Conservation (phyloP, 495 filamentous ascomycete genomes). For the Articulospora tetracladia region DNA sequence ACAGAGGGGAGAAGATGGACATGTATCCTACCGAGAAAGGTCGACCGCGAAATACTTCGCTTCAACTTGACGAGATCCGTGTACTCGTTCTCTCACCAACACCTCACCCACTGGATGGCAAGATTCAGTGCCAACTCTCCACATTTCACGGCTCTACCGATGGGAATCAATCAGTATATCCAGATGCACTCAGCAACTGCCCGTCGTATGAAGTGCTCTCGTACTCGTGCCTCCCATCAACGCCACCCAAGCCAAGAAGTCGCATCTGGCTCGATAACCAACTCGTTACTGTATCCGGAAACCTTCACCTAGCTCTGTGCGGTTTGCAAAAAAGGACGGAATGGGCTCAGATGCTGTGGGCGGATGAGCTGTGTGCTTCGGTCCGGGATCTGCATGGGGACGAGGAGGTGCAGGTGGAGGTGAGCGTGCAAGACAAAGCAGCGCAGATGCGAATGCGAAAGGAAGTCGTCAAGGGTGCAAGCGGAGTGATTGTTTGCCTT, state of each 20-base stretch:
- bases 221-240: background rate
- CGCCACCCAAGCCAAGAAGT: background rate
- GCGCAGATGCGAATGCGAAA: background rate
- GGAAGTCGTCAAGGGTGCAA: background rate
- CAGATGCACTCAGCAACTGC: background rate
- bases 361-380: background rate
- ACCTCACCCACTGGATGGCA: background rate
- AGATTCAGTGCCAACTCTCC: background rate
- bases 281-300: background rate
- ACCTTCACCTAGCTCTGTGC: background rate
- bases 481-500: background rate
- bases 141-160: background rate
- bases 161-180: background rate
- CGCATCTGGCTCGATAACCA: background rate
- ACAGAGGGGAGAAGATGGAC: no score
- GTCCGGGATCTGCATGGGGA: background rate
- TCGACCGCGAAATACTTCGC: no score
- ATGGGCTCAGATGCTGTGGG: background rate
- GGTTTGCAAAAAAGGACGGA: background rate
- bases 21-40: no score
- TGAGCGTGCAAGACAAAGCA: background rate
- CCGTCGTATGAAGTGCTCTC: background rate
- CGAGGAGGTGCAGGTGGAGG: background rate
- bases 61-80: background rate
- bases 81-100: background rate